phyloP scores from a whole-genome alignment of 2,329 filamentous ascomycete genomes.

The Penicillium sp. region DNA sequence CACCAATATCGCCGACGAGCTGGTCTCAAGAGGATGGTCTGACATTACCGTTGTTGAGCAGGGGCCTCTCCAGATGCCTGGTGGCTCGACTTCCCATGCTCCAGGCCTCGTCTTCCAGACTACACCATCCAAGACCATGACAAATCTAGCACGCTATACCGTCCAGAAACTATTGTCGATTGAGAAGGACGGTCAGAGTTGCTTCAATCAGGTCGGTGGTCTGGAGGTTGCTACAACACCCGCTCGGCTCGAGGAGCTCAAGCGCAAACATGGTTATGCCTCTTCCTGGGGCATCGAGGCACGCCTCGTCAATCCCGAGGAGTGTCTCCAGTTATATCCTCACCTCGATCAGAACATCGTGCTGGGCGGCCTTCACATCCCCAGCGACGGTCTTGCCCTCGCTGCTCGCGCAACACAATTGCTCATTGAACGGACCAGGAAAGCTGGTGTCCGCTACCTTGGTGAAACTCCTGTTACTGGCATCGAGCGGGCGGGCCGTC shows the following conservation, averaged over 20 bases:
- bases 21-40: conserved; percentile 61
- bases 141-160: conserved; percentile 60
- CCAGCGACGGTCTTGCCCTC: conserved; percentile 61
- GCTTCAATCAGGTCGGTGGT: conserved; percentile 63
- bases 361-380: conserved; percentile 61
- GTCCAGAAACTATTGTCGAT: conserved; percentile 60
- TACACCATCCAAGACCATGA: conserved; percentile 51
- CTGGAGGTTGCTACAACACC: conserved; percentile 63
- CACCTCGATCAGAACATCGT: conserved; percentile 55
- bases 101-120: conserved; percentile 66
- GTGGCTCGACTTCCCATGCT: conserved; percentile 66
- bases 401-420: conserved; percentile 63
- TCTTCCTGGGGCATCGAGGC: conserved; percentile 62
- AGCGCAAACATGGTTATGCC: conserved; percentile 62
- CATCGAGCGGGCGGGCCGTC: conserved; percentile 51
- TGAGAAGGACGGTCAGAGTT: conserved; percentile 49
- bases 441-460: conserved; percentile 60
- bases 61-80: conserved; percentile 62
- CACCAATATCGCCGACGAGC: conserved; percentile 64
- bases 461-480: conserved; percentile 59
- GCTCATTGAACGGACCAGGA: conserved; percentile 58
- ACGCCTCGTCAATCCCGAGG: conserved; percentile 51
- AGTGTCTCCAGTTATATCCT: conserved; percentile 57
- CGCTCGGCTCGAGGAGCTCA: conserved; percentile 60
- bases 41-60: conserved; percentile 66